phyloP scores from a whole-genome alignment of 2,329 filamentous ascomycete genomes.

The Madurella mycetomatis region DNA sequence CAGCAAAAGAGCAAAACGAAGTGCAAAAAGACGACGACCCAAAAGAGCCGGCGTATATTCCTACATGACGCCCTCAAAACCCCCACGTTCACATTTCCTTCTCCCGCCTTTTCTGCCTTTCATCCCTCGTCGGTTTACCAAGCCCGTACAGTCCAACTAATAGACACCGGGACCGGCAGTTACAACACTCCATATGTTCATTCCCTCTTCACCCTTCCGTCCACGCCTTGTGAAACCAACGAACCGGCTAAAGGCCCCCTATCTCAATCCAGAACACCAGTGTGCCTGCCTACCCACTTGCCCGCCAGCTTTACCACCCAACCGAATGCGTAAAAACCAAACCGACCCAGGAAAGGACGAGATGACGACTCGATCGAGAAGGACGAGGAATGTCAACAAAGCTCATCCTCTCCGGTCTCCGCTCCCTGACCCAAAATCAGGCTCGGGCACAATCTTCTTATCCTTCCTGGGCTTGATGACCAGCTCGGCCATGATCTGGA shows the following conservation, averaged over 20 bases:
- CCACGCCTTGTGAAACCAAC: background rate
- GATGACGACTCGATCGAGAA: background rate
- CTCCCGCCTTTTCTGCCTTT: background rate
- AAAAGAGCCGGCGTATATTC: slow-evolving; percentile 24
- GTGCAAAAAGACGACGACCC: slow-evolving; percentile 8
- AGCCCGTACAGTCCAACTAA: background rate
- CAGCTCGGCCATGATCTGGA: slow-evolving; percentile 86
- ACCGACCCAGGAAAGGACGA: slow-evolving; percentile 3
- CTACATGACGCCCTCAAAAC: slow-evolving; percentile 22
- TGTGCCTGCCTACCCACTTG: background rate
- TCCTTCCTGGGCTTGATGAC: slow-evolving; percentile 84
- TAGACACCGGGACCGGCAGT: background rate
- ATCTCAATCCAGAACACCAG: slow-evolving; percentile 4
- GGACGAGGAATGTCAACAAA: slow-evolving; percentile 4
- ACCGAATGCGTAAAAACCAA: slow-evolving; percentile 2
- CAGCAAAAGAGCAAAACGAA: background rate
- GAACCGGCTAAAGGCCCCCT: background rate
- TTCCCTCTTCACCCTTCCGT: background rate
- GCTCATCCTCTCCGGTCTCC: slow-evolving; percentile 24
- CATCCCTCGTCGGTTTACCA: background rate
- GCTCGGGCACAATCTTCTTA: slow-evolving; percentile 62
- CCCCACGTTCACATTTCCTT: slow-evolving; percentile 11
- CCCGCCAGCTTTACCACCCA: background rate
- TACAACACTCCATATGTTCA: background rate
- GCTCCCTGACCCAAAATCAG: slow-evolving; percentile 51